A percentile compares a stretch with the other conserved stretches of the same genome.
Conservation (phyloP, 345 rosid species). For the Hibiscus syriacus region DNA sequence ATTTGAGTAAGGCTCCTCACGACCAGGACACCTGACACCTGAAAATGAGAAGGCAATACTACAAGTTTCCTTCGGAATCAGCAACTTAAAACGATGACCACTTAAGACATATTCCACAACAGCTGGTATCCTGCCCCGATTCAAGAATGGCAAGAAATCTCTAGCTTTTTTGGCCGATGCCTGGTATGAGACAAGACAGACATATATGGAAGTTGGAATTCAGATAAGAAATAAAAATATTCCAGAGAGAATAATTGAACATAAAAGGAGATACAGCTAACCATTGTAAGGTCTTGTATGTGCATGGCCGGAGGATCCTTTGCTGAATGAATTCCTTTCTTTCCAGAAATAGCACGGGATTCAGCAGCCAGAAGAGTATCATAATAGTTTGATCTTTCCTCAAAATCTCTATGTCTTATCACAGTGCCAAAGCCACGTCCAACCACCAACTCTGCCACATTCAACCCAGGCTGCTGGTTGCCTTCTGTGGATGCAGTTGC, state of each 20-base stretch:
- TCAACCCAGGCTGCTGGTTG: constrained; percentile 50
- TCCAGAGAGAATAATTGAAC: neutral
- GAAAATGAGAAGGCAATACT: constrained; percentile 95
- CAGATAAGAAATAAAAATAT: neutral
- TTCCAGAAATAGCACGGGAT: constrained; percentile 65
- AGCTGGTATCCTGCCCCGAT: constrained; percentile 62
- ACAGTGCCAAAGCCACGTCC: constrained; percentile 79
- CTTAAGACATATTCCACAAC: constrained; percentile 92
- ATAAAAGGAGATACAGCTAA: constrained; percentile 22
- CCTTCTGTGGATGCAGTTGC: constrained; percentile 18
- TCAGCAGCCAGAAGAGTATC: constrained; percentile 92
- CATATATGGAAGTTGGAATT: neutral
- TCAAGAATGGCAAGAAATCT: constrained; percentile 84
- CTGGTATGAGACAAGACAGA: constrained; percentile 30
- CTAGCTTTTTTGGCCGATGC: constrained; percentile 75
- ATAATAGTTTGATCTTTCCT: constrained; percentile 92
- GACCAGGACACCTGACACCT: constrained; percentile 97
- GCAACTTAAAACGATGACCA: constrained; percentile 94
- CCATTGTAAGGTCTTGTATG: constrained; percentile 66
- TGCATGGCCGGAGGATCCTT: constrained; percentile 77
- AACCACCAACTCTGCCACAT: constrained; percentile 74
- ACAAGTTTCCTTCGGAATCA: constrained; percentile 91
- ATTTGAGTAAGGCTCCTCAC: constrained; percentile 81
- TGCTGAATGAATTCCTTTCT: constrained; percentile 75
- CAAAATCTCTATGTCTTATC: constrained; percentile 73